Percentiles rank a stretch among this genome's conserved stretches.
phyloP scores from a whole-genome alignment of 78 protist species.

The Capsaspora owczarzaki region DNA sequence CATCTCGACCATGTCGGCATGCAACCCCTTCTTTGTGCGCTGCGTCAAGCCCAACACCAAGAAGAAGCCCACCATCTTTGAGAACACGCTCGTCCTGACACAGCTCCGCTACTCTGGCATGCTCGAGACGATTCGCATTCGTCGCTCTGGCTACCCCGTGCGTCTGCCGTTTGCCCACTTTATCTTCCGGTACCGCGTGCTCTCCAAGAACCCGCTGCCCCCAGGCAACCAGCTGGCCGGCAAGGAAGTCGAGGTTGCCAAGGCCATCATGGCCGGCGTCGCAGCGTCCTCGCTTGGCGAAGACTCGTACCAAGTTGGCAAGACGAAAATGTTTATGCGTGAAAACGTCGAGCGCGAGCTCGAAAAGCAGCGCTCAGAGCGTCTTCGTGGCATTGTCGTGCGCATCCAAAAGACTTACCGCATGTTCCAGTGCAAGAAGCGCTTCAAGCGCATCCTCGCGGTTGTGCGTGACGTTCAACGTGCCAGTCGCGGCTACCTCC shows the following conservation, averaged over 20 bases:
- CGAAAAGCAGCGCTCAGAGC: neutral
- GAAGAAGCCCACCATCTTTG: constrained; percentile 36
- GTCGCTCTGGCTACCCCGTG: constrained; percentile 61
- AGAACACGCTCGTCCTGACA: neutral
- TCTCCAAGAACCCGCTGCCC: neutral
- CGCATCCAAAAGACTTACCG: neutral
- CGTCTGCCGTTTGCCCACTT: neutral
- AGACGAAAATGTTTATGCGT: constrained; percentile 8
- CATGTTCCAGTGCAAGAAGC: neutral
- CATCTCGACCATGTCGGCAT: constrained; percentile 20
- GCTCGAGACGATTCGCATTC: constrained; percentile 62
- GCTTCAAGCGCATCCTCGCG: neutral
- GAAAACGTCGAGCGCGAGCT: neutral
- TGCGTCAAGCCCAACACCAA: constrained; percentile 68
- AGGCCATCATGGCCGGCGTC: too few relatives aligned
- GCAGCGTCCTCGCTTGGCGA: too few relatives aligned
- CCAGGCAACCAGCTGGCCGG: neutral
- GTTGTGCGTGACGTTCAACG: neutral
- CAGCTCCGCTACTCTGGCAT: constrained; percentile 76
- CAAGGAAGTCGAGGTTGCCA: neutral
- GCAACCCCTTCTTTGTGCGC: constrained; percentile 61
- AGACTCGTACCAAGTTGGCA: constrained; percentile 16
- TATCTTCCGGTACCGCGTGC: constrained; percentile 5
- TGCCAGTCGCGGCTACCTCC: neutral
- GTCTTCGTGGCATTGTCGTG: neutral